Evolutionary conservation across 495 filamentous ascomycete species (phyloP).

Genomic region (Penicillium canescens): DNA sequence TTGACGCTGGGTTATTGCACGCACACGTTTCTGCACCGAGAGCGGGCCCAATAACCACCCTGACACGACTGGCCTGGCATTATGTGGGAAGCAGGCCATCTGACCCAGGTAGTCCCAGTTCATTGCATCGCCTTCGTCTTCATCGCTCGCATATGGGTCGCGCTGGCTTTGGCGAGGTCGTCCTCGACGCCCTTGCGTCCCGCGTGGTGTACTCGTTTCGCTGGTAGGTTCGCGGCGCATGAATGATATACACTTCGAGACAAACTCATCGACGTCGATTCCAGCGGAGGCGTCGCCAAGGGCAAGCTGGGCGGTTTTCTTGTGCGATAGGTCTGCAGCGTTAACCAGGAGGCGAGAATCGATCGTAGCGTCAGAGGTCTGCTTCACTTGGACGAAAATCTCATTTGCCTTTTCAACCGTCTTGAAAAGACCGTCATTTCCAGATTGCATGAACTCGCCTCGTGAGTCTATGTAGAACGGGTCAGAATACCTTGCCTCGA

Average conservation of each 20-base stretch:
- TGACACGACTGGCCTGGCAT: conserved; percentile 72
- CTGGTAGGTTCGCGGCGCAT: conserved; percentile 65
- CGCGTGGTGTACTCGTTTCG: conserved; percentile 14
- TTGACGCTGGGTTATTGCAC: conserved; percentile 65
- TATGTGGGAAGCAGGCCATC: conserved; percentile 68
- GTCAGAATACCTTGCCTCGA: neutral
- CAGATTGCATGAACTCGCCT: conserved; percentile 62
- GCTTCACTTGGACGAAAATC: conserved; percentile 70
- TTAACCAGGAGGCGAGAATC: conserved; percentile 82
- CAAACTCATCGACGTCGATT: conserved; percentile 90
- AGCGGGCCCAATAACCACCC: conserved; percentile 89
- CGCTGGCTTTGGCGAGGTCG: conserved; percentile 29
- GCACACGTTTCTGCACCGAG: conserved; percentile 79
- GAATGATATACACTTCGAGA: conserved; percentile 84
- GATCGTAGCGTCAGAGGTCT: conserved; percentile 89
- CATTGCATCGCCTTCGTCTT: conserved; percentile 66
- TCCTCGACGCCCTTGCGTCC: conserved; percentile 35
- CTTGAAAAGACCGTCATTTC: conserved; percentile 60
- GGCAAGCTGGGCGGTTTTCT: conserved; percentile 68
- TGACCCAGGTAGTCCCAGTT: conserved; percentile 88
- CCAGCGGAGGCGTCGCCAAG: conserved; percentile 68
- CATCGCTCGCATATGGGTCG: conserved; percentile 54
- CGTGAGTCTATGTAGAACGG: conserved; percentile 55
- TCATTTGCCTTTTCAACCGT: conserved; percentile 65
- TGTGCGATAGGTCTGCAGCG: conserved; percentile 73